Base-by-base conservation (phyloP, 2,329 filamentous ascomycete genomes). In the Colletotrichum lindemuthianum region DNA sequence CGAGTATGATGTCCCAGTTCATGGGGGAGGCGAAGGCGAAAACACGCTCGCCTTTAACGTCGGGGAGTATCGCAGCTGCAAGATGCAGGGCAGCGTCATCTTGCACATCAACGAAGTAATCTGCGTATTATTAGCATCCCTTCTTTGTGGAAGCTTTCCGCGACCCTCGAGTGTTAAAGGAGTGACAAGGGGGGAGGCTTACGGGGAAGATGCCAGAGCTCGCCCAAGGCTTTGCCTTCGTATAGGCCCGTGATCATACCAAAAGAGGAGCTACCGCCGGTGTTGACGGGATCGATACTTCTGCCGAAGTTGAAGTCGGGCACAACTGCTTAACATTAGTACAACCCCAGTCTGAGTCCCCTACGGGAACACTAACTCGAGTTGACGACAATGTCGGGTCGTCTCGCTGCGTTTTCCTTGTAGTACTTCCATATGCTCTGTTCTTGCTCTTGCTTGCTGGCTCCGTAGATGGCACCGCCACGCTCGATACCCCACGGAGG, bases 81-180 rank as follows among this genome's bases (percentile, higher is more conserved):
- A 88, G 75, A 48, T 88, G 85, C 0, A 89, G 71, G 0, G 79
- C 74, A 0, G 84, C 86, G 3, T 71, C 70, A 59, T 88, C 85
- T 10, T 81, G 73, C 0, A 84, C 79, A 67, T 85, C 75, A 34
- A 85, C 73, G 69, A 73, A 80, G 71, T 80, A 77, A 71, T 76
- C 80, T 85, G 6, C 8, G 24, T 24, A 4, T 24, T 24, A 24
- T 24, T 24, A 24, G 24, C 24, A 24, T 24, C 24, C 24, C 24
- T 24, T 24, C 24, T 24, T 24, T 24, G 24, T 24, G 24, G 24
- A 3, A 24, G 24, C 24, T 24, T 24, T 24, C 24, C 24, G 24
- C 24, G 24, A 24, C 5, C 24, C 24, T 8, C 4, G 10, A 15
- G 8, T 8, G 12, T 34, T 10, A 24, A 1, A 40, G 5, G 15